Base-by-base conservation (phyloP, 805 yeast genomes). In the Candida boleticola region DNA sequence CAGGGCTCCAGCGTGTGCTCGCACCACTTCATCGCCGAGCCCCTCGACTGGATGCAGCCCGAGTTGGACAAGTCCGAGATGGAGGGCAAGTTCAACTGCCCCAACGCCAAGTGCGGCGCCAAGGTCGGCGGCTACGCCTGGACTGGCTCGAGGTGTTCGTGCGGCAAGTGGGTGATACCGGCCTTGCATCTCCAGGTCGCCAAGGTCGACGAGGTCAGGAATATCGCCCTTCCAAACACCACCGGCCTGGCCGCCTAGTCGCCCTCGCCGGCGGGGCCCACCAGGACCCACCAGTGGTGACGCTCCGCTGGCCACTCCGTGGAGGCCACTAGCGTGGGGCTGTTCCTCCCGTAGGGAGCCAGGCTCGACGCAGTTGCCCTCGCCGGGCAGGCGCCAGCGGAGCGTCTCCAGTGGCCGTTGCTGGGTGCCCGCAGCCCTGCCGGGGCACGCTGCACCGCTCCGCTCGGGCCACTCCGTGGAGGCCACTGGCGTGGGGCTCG, bases 161-260 rank as follows among this genome's bases (percentile, higher is more conserved):
- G 99, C 62, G 97, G 97, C 2, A 80, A 79, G 53, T 93, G 99
- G 99, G 83, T 92, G 73, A 77, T 88, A 7, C 99, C 99, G 0
- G 95, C 95, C 1, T 75, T 93, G 45, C 88, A 86, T 59, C 62
- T 93, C 42, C 89, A 83, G 60, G 71, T 82, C 22, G 84, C 89
- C 5, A 86, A 87, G 58, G 92, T 88, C 4, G 97, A 92, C 58
- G 79, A 79, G 45, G 71, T 81, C 40, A 60, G 51, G 32, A 48
- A 11, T 11, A 7, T 23, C 7, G 11, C 27, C 11, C 27, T 11
- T 23, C 27, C 27, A 23, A 23, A 37, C 40, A 20, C 23, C 17
- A 14, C n/a, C 10, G 20, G 13, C 32, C 21, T 36, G 20, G 21
- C 39, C 39, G 23, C 10, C n/a, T 10, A 22, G 7, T 36, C 37